Base-by-base conservation (phyloP, 2,329 filamentous ascomycete genomes). In the Colletotrichum lupini region DNA sequence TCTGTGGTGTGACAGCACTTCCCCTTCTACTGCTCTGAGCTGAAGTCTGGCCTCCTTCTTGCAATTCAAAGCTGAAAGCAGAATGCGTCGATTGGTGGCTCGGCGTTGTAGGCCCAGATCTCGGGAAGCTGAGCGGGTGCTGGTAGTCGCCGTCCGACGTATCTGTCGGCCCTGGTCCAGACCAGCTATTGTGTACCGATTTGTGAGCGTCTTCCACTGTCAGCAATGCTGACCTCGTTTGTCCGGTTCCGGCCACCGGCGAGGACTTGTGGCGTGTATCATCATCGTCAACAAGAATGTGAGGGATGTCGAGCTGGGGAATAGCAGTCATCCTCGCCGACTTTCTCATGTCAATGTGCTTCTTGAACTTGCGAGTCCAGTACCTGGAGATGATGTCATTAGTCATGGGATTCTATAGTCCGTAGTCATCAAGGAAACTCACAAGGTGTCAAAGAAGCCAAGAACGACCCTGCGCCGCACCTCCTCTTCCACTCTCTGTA, bases 401-500 rank as follows among this genome's bases (percentile, higher is more conserved):
- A 64, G 63, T 37, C 5, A 52, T 72, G 14, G 12, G 57, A 49
- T 79, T 65, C 82, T 77, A 64, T 22, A 6, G 8, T 35, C 11
- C 8, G 30, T 2, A 26, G 19, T 7, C 4, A 16, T 5, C 2
- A 7, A 19, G 8, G 16, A 26, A 49, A 84, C 89, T 83, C 84
- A 95, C 84, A 97, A 83, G 16, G 95, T 98, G 81, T 98, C 94
- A 82, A 99, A 98, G 85, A 99, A 99, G 53, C 95, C 95, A 56
- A 97, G 90, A 11, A 99, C 97, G 32, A 95, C 92, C 75, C 96
- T 94, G 71, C 97, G 92, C 71, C 95, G 93, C 56, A 98, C 95
- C 77, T 97, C 95, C 82, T 99, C 96, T 78, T 99, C 95, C 1
- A 99, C 96, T 74, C 96, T 93, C 81, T 98, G 96, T 60, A 99